A percentile compares a stretch with the other conserved stretches of the same genome.
Conservation (phyloP, 177 flowering plant species). For the Tripterygium wilfordii region DNA sequence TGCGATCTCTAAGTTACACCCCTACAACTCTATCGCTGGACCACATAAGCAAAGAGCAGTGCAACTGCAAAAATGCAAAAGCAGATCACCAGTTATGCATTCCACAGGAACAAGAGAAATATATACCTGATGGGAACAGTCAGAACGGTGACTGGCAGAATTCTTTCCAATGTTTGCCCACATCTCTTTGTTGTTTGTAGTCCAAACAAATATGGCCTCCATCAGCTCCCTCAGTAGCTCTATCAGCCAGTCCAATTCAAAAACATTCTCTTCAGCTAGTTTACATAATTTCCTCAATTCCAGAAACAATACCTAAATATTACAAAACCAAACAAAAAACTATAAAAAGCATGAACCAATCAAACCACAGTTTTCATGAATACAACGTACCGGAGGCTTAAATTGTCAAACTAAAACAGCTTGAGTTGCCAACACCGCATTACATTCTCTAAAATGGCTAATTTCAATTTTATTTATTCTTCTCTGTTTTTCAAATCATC, state of each 20-base stretch:
- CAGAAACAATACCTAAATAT: constrained; percentile 42
- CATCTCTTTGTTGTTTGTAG: constrained; percentile 29
- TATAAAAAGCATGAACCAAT: background rate
- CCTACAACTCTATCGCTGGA: too few relatives aligned
- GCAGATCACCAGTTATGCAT: background rate
- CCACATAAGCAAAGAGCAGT: background rate
- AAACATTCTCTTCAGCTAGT: constrained; percentile 32
- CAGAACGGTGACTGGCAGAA: constrained; percentile 15
- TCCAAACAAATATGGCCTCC: constrained; percentile 38
- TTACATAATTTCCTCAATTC: constrained; percentile 44
- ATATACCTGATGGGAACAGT: constrained; percentile 39
- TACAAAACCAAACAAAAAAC: background rate
- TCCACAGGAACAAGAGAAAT: background rate
- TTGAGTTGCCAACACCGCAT: too few relatives aligned
- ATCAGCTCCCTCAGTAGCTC: constrained; percentile 40
- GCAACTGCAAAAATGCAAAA: background rate
- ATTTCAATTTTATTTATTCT: too few relatives aligned
- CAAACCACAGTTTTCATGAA: background rate
- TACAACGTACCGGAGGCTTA: too few relatives aligned
- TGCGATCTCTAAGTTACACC: too few relatives aligned
- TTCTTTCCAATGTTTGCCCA: constrained; percentile 24
- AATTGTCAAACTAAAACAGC: too few relatives aligned
- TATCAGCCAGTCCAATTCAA: constrained; percentile 36
- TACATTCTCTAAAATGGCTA: too few relatives aligned
- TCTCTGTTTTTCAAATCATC: too few relatives aligned